These are phyloP conservation scores for Rhodotorula sp. DNA, from an alignment of 1,284 basidiomycete genomes.

Conservation along the genomic window DNA sequence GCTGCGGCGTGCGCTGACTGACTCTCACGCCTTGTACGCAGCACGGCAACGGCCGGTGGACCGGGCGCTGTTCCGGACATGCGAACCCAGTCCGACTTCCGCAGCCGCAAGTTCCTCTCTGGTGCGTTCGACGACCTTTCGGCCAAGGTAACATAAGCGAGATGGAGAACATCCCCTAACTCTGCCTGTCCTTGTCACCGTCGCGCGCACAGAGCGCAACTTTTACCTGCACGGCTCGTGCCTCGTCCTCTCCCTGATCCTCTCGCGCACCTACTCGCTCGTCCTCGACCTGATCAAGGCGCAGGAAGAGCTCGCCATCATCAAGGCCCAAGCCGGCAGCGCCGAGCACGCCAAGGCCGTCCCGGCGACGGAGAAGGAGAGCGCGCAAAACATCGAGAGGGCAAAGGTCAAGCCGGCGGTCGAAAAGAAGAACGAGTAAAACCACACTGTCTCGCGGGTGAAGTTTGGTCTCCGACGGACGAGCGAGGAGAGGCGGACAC, in stretches of 20 bases:
- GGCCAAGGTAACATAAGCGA: no score
- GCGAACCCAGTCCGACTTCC: constrained; percentile 46
- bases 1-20: neutral
- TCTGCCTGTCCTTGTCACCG: no score
- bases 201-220: constrained; percentile 43
- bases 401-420: constrained; percentile 25
- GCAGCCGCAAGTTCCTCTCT: constrained; percentile 46
- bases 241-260: constrained; percentile 51
- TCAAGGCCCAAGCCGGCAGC: constrained; percentile 30
- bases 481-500: no score
- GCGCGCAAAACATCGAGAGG: constrained; percentile 8
- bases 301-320: constrained; percentile 50
- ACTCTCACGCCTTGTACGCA: rapidly evolving
- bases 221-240: constrained; percentile 47
- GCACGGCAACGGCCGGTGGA: neutral
- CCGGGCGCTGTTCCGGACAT: constrained; percentile 33
- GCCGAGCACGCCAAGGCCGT: neutral
- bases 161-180: no score
- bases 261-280: constrained; percentile 52
- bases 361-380: constrained; percentile 6
- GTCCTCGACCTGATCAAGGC: constrained; percentile 53
- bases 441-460: no score
- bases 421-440: neutral
- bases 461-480: no score
- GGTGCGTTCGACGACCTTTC: no score